Conservation (phyloP, 2,329 filamentous ascomycete genomes). For the Aspergillus neotritici region DNA sequence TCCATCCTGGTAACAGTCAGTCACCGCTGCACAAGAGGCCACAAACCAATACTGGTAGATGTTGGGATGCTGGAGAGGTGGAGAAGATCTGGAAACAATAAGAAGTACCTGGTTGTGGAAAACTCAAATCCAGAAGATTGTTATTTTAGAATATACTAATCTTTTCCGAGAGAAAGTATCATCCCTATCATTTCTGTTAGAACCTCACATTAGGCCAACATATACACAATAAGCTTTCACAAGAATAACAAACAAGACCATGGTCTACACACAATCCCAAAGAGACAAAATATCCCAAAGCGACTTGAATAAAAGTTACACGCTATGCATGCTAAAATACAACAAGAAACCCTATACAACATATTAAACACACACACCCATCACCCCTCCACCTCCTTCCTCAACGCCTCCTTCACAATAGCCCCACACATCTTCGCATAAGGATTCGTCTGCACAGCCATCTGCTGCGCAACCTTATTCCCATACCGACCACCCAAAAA, state of each 20-base stretch:
- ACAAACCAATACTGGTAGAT: too few species aligned
- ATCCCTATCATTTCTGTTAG: too few species aligned
- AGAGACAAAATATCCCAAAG: not conserved
- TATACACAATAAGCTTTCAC: not conserved
- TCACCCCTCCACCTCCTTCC: constrained; percentile 45
- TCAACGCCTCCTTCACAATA: constrained; percentile 57
- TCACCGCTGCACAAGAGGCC: too few species aligned
- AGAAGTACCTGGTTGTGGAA: too few species aligned
- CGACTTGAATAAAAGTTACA: not conserved
- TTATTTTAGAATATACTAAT: too few species aligned
- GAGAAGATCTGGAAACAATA: too few species aligned
- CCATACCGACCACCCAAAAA: constrained; percentile 51
- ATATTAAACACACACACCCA: too few species aligned
- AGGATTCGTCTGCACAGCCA: constrained; percentile 57
- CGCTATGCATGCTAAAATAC: not conserved
- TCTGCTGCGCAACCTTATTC: constrained; percentile 51
- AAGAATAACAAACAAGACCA: not conserved
- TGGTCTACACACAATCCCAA: not conserved
- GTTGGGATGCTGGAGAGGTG: too few species aligned
- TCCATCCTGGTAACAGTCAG: too few species aligned
- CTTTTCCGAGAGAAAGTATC: too few species aligned
- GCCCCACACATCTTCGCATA: constrained; percentile 59
- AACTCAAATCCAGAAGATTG: too few species aligned
- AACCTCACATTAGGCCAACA: too few species aligned
- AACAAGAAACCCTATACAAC: not conserved